Evolutionary conservation across 192 early-diverging fungal genomes (phyloP), one percentile per base, ranked within the genome.

Genomic region (Chytriomyces sp.): DNA sequence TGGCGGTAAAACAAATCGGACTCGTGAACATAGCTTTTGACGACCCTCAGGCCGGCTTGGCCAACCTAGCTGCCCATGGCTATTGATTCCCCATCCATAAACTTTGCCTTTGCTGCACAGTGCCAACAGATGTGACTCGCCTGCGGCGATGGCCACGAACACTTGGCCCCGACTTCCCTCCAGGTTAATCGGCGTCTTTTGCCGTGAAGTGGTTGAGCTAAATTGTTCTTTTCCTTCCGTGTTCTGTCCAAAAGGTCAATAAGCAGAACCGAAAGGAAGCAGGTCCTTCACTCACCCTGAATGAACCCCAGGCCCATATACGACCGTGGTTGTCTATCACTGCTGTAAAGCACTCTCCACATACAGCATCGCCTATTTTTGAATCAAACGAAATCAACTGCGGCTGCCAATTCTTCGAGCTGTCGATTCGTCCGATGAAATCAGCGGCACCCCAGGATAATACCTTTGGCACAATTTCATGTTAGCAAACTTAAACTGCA

Each of bases 291-390:
- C 23, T 72, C 53, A 28, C 72, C 50, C 57, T 75, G 50, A 66
- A 79, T 35, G 70, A 67, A n/a, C 79, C 79, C 79, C 79, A 80
- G 0, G 69, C 35, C 79, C 79, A 80, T 2, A 80, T 59, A 62
- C 20, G 53, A 20, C 69, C 69, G 0, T 43, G 20, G 7, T 61
- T 18, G 23, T 80, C 79, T 6, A 80, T 2, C 4, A 57, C 72
- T 0, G 69, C 74, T 2, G 63, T 49, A 48, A 50, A 64, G 65
- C 61, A 80, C 47, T 80, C 79, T 0, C 79, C 79, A 28, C 74
- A 76, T 5, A 45, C 35, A 61, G 77, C 26, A 28, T 69, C 65
- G 1, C 77, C 68, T 35, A 67, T 43, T 47, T 67, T 11, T 18
- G 26, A 10, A 7, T n/a, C 64, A 7, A 77, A 6, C 6, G 64